phyloP scores from a whole-genome alignment of 208 protist genomes.

The Hexamita inflata region DNA sequence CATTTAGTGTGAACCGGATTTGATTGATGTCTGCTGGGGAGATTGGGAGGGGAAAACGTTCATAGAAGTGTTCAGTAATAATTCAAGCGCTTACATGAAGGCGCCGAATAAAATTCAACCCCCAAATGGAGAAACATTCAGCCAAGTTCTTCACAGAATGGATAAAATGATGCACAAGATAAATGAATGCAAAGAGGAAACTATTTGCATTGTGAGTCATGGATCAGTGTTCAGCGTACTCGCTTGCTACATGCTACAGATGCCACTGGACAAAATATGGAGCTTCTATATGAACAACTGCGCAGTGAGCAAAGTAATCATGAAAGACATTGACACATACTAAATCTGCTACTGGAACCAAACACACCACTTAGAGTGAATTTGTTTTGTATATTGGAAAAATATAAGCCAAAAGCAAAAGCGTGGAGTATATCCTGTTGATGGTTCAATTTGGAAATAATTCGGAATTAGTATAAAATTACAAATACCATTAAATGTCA shows the following conservation, averaged over 20 bases:
- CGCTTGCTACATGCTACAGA: not conserved
- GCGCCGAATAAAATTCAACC: not conserved
- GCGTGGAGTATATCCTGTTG: no score
- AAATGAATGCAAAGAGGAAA: not conserved
- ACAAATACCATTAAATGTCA: no score
- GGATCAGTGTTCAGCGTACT: not conserved
- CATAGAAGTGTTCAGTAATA: not conserved
- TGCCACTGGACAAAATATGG: not conserved
- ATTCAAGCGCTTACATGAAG: not conserved
- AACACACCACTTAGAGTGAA: no score
- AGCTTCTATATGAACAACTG: not conserved
- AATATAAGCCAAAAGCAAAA: no score
- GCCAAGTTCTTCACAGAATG: not conserved
- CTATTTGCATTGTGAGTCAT: not conserved
- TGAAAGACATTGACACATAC: not conserved
- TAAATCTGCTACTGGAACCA: not conserved
- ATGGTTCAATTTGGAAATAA: no score
- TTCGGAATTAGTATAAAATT: no score
- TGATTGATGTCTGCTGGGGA: conserved; percentile 1
- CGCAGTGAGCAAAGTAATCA: not conserved
- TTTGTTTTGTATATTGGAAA: no score
- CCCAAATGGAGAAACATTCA: not conserved
- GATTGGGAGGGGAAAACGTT: not conserved
- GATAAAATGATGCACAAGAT: not conserved
- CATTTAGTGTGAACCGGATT: no score